These are phyloP conservation scores for Aspergillus sp. DNA, from an alignment of 2,329 filamentous ascomycete genomes.

Conservation along the genomic window DNA sequence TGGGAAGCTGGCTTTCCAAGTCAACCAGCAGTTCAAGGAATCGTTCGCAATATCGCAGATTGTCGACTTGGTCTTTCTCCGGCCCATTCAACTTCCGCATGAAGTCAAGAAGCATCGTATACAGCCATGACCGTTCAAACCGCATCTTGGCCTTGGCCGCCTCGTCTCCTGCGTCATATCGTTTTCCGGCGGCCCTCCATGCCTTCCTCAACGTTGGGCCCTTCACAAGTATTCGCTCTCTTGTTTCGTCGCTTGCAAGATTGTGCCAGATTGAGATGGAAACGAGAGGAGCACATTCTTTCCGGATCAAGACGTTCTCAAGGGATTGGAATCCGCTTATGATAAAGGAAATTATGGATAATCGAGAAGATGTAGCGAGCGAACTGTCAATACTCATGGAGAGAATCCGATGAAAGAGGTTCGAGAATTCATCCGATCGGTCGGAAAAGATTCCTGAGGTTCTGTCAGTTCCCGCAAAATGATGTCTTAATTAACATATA, in stretches of 20 bases:
- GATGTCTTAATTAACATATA: not conserved
- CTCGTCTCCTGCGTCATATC: conserved; percentile 83
- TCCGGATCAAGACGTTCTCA: conserved; percentile 81
- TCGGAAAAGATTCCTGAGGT: conserved; percentile 66
- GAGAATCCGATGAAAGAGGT: conserved; percentile 81
- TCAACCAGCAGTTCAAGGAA: conserved; percentile 88
- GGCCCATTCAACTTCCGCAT: conserved; percentile 63
- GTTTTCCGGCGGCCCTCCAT: conserved; percentile 81
- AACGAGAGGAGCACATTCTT: conserved; percentile 92
- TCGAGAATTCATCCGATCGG: conserved; percentile 76
- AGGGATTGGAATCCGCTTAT: conserved; percentile 91
- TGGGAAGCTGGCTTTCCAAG: conserved; percentile 87
- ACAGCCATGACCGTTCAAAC: conserved; percentile 93
- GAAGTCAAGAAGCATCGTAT: conserved; percentile 79
- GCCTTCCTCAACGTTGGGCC: conserved; percentile 74
- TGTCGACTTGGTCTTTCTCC: conserved; percentile 47
- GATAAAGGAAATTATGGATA: conserved; percentile 82
- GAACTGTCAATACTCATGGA: conserved; percentile 76
- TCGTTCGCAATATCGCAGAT: conserved; percentile 81
- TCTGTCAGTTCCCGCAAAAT: conserved; percentile 23
- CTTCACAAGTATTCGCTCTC: conserved; percentile 69
- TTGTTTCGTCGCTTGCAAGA: conserved; percentile 68
- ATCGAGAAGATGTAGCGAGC: conserved; percentile 62
- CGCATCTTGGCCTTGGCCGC: conserved; percentile 70
- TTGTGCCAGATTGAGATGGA: conserved; percentile 97